These are phyloP conservation scores for Boletus rubroflammeus DNA, from an alignment of 768 basidiomycete genomes.

Conservation along the genomic window DNA sequence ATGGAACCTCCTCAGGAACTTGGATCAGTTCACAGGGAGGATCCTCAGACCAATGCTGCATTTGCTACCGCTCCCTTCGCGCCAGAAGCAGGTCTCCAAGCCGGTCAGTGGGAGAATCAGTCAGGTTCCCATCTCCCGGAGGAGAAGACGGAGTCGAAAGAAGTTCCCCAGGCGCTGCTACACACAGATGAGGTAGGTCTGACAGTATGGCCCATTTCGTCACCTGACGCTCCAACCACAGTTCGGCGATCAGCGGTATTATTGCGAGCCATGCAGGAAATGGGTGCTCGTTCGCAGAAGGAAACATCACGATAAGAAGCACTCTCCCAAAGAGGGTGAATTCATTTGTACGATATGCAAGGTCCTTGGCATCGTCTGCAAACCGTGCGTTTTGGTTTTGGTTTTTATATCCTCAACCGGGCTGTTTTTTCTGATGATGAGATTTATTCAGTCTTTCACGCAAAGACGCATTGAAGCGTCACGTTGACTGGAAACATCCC, in stretches of 20 bases:
- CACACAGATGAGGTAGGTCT: neutral
- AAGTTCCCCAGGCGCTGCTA: neutral
- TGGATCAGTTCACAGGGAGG: neutral
- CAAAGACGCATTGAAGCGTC: slow-evolving; percentile 3
- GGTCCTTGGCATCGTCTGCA: neutral
- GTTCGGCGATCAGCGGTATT: neutral
- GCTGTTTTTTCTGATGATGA: neutral
- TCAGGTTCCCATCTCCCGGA: neutral
- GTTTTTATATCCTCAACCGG: neutral
- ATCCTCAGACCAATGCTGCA: neutral
- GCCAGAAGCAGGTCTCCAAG: neutral
- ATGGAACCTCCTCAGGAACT: neutral
- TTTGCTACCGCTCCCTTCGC: neutral
- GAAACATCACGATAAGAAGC: neutral
- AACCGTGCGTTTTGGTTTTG: neutral
- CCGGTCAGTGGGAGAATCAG: neutral
- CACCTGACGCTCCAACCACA: neutral
- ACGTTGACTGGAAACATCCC: neutral
- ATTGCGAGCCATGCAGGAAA: neutral
- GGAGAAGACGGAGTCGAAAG: too few species aligned
- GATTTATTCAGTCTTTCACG: neutral
- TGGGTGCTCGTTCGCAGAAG: neutral
- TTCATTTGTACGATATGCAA: neutral
- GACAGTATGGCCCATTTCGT: neutral
- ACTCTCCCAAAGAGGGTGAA: neutral